phyloP scores from a whole-genome alignment of 2,329 filamentous ascomycete species.

The Trichoderma gracile region DNA sequence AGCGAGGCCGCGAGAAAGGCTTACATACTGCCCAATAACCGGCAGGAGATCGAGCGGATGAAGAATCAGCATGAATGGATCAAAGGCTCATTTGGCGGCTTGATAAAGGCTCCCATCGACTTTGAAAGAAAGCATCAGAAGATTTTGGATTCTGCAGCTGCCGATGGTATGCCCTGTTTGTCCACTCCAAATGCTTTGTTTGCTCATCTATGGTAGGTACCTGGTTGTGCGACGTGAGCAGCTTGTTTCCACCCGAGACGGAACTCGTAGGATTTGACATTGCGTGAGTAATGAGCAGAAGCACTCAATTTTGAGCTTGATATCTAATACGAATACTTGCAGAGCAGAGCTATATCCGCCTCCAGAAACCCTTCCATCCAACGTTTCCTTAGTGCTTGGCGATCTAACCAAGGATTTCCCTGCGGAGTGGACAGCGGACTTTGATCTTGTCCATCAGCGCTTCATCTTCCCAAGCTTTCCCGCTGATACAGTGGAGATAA shows the following conservation, averaged over 20 bases:
- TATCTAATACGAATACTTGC: background rate
- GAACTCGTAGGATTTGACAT: constrained; percentile 23
- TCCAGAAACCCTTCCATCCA: background rate
- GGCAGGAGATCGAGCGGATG: constrained; percentile 21
- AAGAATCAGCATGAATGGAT: constrained; percentile 26
- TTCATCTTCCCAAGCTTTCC: constrained; percentile 24
- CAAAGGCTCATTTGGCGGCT: constrained; percentile 18
- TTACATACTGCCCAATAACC: constrained; percentile 19
- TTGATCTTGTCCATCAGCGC: constrained; percentile 28
- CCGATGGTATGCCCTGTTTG: constrained; percentile 5
- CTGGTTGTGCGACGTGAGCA: constrained; percentile 17
- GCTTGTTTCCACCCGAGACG: constrained; percentile 14
- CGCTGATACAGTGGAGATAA: background rate
- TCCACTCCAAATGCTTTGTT: background rate
- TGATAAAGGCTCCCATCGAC: constrained; percentile 19
- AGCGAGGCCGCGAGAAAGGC: background rate
- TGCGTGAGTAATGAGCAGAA: constrained; percentile 9
- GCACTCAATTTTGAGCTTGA: background rate
- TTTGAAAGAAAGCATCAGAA: constrained; percentile 5
- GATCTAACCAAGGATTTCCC: constrained; percentile 10
- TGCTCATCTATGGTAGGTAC: background rate
- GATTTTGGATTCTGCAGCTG: constrained; percentile 21
- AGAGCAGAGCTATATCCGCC: background rate
- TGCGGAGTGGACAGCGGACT: constrained; percentile 17
- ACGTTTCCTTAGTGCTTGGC: constrained; percentile 1